Evolutionary conservation across 1,139 yeast genomes (phyloP).

Genomic region (Magnusiomyces starmeri): DNA sequence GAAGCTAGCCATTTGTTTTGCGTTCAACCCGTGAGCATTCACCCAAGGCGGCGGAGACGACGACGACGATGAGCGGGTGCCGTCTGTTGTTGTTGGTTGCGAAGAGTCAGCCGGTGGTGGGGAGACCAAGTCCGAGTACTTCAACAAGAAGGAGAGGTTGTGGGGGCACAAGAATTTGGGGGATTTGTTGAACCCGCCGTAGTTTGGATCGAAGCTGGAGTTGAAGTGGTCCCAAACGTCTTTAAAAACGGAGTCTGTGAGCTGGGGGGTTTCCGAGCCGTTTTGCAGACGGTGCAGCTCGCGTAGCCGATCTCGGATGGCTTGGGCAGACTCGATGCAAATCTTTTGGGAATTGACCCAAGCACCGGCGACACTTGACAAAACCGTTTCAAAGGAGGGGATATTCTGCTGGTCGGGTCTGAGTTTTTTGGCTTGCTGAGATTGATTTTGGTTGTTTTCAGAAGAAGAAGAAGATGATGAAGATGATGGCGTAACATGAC

Average conservation of each 20-base stretch:
- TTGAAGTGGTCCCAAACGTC: constrained; percentile 27
- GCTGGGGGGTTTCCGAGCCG: constrained; percentile 21
- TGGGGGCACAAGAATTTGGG: constrained; percentile 37
- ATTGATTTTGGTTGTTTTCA: not conserved
- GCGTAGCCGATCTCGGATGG: constrained; percentile 22
- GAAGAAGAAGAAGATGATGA: constrained; percentile 15
- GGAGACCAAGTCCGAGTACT: constrained; percentile 18
- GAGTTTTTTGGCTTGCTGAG: constrained; percentile 17
- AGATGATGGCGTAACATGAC: no score
- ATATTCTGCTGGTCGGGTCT: not conserved
- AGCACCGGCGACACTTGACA: constrained; percentile 26
- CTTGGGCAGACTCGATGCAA: constrained; percentile 25
- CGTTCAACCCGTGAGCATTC: constrained; percentile 7
- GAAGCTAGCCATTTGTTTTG: constrained; percentile 9
- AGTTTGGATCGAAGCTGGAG: constrained; percentile 25
- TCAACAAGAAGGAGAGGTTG: constrained; percentile 30
- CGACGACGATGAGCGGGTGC: no score
- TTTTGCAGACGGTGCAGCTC: constrained; percentile 27
- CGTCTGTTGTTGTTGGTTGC: not conserved
- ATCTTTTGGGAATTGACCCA: constrained; percentile 28
- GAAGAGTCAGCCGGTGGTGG: constrained; percentile 7
- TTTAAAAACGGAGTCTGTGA: constrained; percentile 20
- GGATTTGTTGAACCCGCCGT: constrained; percentile 34
- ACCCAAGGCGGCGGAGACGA: constrained; percentile 1
- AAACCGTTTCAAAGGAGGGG: constrained; percentile 23